Evolutionary conservation across 768 basidiomycete genomes (phyloP), one percentile per base, ranked within the genome.

Genomic region (Harrya chromipes): DNA sequence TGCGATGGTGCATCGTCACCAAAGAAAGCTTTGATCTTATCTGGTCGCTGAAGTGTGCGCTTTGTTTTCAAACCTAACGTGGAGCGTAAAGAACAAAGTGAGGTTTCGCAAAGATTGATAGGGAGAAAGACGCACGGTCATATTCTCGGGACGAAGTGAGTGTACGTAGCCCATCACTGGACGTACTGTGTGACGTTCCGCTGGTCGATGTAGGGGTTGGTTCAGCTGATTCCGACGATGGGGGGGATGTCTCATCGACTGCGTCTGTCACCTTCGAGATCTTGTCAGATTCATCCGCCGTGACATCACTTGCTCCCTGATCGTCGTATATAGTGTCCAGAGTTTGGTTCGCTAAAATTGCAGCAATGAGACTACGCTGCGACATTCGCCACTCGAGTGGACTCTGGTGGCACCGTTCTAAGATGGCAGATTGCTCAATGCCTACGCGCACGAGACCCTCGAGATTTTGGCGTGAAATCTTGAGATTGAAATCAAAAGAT

Each of bases 21-120:
- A 53, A 84, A 71, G 40, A 81, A 62, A 55, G 76, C 75, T 43
- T 67, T 66, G 45, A 82, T 72, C 58, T 83, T 83, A 37, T 67
- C 49, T 2, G 55, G 44, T 47, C 67, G 55, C 3, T 59, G 56
- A 41, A 59, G 61, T 0, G 53, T 50, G 13, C 57, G 64, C 9
- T 45, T 36, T 9, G 38, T 34, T 14, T 39, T 19, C 21, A 63
- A 27, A 40, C 40, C 67, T 67, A 43, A 19, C 12, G 20, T 41
- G 24, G 34, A 27, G 46, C 34, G 4, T n/a, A 16, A 40, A 19
- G 29, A 29, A 13, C 12, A 29, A 11, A 46, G 43, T 23, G 19
- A 59, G 17, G 1, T 19, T 33, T 9, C 14, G 23, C 17, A 36
- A 44, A n/a, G 2, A 40, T n/a, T 2, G 4, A 39, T 20, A 13